Percentiles rank a stretch among this genome's conserved stretches.
These are phyloP conservation scores for Zopfia rhizophila DNA, from an alignment of 2,329 filamentous ascomycete species.

Conservation along the genomic window DNA sequence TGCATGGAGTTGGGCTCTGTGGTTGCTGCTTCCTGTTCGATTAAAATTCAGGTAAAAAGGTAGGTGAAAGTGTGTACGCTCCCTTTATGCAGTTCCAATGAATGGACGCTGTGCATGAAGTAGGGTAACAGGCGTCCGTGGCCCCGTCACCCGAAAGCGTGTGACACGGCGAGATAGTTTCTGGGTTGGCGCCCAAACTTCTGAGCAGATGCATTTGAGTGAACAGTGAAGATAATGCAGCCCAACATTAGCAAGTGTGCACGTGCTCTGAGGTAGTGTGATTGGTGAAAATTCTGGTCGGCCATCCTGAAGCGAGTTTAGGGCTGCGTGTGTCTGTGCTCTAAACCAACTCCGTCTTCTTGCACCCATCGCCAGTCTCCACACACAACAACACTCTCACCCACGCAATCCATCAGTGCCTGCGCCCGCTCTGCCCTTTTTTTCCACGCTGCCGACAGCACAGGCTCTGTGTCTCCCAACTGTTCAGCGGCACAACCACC, in stretches of 20 bases:
- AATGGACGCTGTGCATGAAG: constrained; percentile 15
- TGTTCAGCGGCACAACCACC: constrained; percentile 37
- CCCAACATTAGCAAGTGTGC: no score
- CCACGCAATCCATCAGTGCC: constrained; percentile 2
- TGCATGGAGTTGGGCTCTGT: constrained; percentile 12
- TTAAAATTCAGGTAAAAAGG: constrained; percentile 26
- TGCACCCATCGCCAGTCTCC: not conserved
- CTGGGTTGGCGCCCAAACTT: no score
- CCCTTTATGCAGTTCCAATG: constrained; percentile 23
- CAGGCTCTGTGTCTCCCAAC: constrained; percentile 23
- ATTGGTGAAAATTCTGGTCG: constrained; percentile 8
- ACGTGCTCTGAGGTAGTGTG: no score
- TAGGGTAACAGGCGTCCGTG: no score
- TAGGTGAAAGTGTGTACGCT: constrained; percentile 26
- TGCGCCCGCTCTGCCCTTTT: not conserved
- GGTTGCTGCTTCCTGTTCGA: constrained; percentile 22
- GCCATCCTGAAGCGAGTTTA: no score
- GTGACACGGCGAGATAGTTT: no score
- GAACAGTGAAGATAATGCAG: no score
- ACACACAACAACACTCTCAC: constrained; percentile 11
- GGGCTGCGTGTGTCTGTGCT: no score
- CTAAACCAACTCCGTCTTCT: not conserved
- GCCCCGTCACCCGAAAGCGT: no score
- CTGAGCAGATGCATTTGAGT: no score
- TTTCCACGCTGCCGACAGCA: constrained; percentile 13